Conservation (phyloP, 345 rosid species). For the Euphorbia pulcherrima region DNA sequence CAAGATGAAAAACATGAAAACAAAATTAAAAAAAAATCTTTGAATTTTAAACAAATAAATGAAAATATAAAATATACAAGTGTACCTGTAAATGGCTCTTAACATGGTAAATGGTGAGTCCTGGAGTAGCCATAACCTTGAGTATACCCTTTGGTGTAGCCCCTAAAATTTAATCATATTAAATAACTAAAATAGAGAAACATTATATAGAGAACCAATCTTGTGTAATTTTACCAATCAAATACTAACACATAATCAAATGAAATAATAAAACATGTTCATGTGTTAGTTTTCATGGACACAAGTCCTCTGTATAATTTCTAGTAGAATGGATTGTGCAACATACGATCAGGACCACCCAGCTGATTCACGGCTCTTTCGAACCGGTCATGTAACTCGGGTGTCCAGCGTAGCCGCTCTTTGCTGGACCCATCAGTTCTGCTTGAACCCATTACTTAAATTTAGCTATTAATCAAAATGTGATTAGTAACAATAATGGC, state of each 20-base stretch:
- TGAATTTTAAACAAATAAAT: no score
- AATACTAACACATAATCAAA: no score
- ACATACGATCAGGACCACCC: slow-evolving; percentile 57
- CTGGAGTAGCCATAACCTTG: slow-evolving; percentile 46
- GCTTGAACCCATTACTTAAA: slow-evolving; percentile 28
- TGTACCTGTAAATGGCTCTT: slow-evolving; percentile 73
- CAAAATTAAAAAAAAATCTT: neutral
- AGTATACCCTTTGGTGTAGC: slow-evolving; percentile 64
- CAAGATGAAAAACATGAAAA: neutral
- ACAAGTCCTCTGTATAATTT: no score
- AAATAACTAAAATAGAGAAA: neutral
- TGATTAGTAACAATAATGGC: slow-evolving; percentile 2
- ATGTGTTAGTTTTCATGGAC: neutral
- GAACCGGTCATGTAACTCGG: slow-evolving; percentile 46
- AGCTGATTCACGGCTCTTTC: slow-evolving; percentile 47
- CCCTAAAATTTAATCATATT: slow-evolving; percentile 29
- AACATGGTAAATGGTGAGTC: slow-evolving; percentile 61
- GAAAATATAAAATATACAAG: no score
- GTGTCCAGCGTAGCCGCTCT: slow-evolving; percentile 49
- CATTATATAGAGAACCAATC: neutral
- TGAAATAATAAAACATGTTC: no score
- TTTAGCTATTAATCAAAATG: neutral
- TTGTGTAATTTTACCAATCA: neutral
- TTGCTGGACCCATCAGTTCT: slow-evolving; percentile 35
- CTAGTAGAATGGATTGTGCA: neutral